These are phyloP conservation scores for Cercospora nicotianae DNA, from an alignment of 2,329 filamentous ascomycete genomes.

Conservation along the genomic window DNA sequence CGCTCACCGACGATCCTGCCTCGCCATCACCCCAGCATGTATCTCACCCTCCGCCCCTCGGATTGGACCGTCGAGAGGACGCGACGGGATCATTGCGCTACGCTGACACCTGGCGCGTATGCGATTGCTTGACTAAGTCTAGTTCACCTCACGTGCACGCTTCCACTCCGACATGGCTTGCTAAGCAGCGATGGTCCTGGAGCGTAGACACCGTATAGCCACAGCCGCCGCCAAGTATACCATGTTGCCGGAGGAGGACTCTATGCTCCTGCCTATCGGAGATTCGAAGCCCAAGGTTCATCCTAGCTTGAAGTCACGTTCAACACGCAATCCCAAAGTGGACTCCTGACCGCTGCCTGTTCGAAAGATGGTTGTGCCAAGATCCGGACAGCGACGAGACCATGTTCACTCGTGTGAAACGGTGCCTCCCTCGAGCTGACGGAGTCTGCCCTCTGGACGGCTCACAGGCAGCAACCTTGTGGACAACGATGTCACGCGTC, in stretches of 20 bases:
- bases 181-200: background rate
- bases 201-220: background rate
- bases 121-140: background rate
- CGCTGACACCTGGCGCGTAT: background rate
- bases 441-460: background rate
- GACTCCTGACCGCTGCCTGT: background rate
- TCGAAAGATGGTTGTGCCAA: background rate
- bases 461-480: background rate
- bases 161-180: background rate
- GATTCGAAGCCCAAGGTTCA: background rate
- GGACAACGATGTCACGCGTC: background rate
- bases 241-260: background rate
- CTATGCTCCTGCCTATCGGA: background rate
- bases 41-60: background rate
- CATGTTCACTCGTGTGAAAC: background rate
- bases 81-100: background rate
- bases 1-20: background rate
- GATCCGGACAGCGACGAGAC: background rate
- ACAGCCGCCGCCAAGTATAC: background rate
- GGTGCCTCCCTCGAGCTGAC: background rate
- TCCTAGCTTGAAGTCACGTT: background rate
- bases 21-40: background rate
- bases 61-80: background rate
- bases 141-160: background rate
- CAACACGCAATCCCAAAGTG: background rate